Conservation (phyloP, 192 early-diverging fungal genomes). For the Spizellomyces punctatus region DNA sequence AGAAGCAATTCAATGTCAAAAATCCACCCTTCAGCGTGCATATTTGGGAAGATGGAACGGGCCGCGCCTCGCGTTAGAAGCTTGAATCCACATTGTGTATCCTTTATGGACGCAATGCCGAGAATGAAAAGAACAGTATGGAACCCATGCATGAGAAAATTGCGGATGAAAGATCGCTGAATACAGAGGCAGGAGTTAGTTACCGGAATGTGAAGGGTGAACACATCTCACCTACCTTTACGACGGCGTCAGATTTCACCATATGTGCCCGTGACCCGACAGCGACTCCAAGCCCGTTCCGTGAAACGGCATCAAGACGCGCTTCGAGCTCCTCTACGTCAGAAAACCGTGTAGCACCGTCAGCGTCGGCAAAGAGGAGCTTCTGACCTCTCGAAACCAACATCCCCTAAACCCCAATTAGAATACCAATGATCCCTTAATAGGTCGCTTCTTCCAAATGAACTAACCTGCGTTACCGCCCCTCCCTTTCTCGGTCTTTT, state of each 20-base stretch:
- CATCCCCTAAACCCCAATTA: constrained; percentile 67
- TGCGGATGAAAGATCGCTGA: constrained; percentile 88
- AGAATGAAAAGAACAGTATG: constrained; percentile 86
- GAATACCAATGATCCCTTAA: background rate
- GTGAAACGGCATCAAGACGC: constrained; percentile 40
- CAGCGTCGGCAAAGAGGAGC: constrained; percentile 92
- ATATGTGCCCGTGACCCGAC: constrained; percentile 93
- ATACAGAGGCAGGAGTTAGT: background rate
- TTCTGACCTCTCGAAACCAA: constrained; percentile 72
- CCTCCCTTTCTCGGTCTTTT: constrained; percentile 89
- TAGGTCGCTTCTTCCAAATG: no score
- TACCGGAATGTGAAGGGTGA: background rate
- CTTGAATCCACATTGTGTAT: constrained; percentile 99
- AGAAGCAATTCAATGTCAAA: constrained; percentile 97
- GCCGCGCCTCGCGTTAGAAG: constrained; percentile 82
- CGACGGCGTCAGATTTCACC: constrained; percentile 79
- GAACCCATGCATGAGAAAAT: constrained; percentile 93
- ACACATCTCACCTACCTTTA: constrained; percentile 64
- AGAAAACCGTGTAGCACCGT: constrained; percentile 91
- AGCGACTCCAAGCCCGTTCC: constrained; percentile 57
- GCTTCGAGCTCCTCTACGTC: constrained; percentile 71
- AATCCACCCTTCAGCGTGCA: constrained; percentile 97
- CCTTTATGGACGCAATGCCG: constrained; percentile 84
- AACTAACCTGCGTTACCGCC: constrained; percentile 78
- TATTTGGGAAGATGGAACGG: constrained; percentile 75